Conservation (phyloP, 139 green algal species). For the Nannochloris sp. region DNA sequence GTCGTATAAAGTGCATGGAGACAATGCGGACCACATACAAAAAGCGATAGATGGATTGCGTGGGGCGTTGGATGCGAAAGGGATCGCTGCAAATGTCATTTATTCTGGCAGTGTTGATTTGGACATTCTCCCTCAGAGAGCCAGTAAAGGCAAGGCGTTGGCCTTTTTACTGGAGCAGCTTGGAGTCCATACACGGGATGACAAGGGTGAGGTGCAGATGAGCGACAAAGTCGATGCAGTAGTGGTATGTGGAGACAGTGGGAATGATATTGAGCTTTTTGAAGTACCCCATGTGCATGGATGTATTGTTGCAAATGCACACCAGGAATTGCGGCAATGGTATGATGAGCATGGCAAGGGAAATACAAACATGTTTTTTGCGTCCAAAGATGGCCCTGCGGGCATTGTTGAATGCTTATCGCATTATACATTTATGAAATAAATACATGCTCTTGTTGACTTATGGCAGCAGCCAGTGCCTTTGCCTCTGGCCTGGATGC, state of each 20-base stretch:
- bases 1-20: constrained; percentile 57
- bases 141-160: constrained; percentile 82
- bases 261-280: constrained; percentile 91
- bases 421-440: constrained; percentile 41
- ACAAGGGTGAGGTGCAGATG: constrained; percentile 11
- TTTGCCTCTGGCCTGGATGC: neutral
- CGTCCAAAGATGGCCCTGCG: constrained; percentile 61
- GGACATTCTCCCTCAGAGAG: constrained; percentile 66
- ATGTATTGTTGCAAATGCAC: constrained; percentile 81
- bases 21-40: neutral
- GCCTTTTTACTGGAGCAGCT: constrained; percentile 64
- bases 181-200: neutral
- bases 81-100: constrained; percentile 54
- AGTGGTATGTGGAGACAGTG: constrained; percentile 87
- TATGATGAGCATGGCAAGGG: constrained; percentile 27
- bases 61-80: constrained; percentile 18
- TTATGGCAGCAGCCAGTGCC: constrained; percentile 19
- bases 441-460: constrained; percentile 15
- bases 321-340: constrained; percentile 69
- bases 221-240: constrained; percentile 23
- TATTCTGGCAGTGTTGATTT: constrained; percentile 76
- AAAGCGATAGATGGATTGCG: constrained; percentile 29
- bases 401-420: constrained; percentile 78
- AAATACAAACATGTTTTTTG: constrained; percentile 30
- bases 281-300: constrained; percentile 58